Percentiles rank a stretch among this genome's conserved stretches.
phyloP scores from a whole-genome alignment of 805 yeast genomes.

The Candida namnaoensis region DNA sequence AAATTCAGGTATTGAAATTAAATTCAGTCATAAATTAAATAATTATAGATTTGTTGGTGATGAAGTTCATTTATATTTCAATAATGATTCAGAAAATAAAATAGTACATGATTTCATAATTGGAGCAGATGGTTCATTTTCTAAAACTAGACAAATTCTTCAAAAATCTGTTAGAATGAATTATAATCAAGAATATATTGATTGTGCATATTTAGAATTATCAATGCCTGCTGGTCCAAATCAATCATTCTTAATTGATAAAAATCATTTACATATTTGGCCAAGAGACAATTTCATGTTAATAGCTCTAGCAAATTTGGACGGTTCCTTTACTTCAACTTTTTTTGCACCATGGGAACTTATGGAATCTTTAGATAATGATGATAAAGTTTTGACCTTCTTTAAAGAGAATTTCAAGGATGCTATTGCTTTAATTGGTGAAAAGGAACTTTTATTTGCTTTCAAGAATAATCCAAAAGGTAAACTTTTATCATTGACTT shows the following conservation, averaged over 20 bases:
- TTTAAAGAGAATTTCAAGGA: slow-evolving; percentile 63
- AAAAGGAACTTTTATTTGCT: slow-evolving; percentile 37
- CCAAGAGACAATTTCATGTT: slow-evolving; percentile 83
- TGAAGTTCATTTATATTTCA: slow-evolving; percentile 14
- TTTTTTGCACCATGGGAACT: slow-evolving; percentile 76
- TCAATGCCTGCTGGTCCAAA: slow-evolving; percentile 52
- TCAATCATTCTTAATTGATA: slow-evolving; percentile 32
- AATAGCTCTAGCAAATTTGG: slow-evolving; percentile 79
- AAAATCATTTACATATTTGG: slow-evolving; percentile 88
- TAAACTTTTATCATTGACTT: slow-evolving; percentile 63
- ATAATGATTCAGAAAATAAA: slow-evolving; percentile 10
- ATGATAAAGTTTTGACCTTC: slow-evolving; percentile 39
- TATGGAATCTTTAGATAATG: slow-evolving; percentile 42
- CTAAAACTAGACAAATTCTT: slow-evolving; percentile 61
- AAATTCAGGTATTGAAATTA: slow-evolving; percentile 32
- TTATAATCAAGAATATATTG: slow-evolving; percentile 68
- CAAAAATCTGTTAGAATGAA: slow-evolving; percentile 64
- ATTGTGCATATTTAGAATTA: slow-evolving; percentile 76
- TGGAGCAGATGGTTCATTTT: slow-evolving; percentile 85
- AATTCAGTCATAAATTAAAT: slow-evolving; percentile 49
- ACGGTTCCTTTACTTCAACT: slow-evolving; percentile 85
- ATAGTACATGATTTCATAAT: slow-evolving; percentile 47
- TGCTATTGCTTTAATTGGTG: slow-evolving; percentile 62
- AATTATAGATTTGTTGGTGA: slow-evolving; percentile 12
- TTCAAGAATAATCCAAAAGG: slow-evolving; percentile 63